A percentile compares a stretch with the other conserved stretches of the same genome.
These are phyloP conservation scores for Auricularia heimuer DNA, from an alignment of 768 basidiomycete genomes.

Conservation along the genomic window DNA sequence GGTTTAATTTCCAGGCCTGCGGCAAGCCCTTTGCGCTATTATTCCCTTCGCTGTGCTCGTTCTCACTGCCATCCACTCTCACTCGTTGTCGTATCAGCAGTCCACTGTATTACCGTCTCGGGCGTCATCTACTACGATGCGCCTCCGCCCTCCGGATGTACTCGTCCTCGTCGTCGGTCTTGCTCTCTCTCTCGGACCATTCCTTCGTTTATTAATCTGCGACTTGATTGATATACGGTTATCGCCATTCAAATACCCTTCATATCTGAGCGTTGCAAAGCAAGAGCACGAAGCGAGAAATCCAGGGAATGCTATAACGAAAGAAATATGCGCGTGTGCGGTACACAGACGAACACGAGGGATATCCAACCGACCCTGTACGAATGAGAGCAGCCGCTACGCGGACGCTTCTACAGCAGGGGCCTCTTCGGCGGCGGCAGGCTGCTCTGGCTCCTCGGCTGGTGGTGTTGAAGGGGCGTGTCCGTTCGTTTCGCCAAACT, in stretches of 20 bases:
- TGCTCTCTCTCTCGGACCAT: not conserved
- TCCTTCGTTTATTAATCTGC: not conserved
- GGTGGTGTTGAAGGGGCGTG: not conserved
- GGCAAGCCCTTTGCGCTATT: not conserved
- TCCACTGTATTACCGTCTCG: not conserved
- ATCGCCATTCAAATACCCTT: not conserved
- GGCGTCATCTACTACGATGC: not conserved
- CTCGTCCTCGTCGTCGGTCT: not conserved
- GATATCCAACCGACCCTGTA: not conserved
- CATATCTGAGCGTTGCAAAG: not conserved
- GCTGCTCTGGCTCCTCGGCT: constrained; percentile 26
- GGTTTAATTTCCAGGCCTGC: not conserved
- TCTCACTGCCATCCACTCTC: not conserved
- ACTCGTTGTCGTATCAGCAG: not conserved
- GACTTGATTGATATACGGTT: not conserved
- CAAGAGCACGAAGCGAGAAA: not conserved
- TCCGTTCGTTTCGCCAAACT: not conserved
- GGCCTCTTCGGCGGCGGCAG: constrained; percentile 9
- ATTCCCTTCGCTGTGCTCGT: not conserved
- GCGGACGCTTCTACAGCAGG: not conserved
- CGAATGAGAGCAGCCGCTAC: not conserved
- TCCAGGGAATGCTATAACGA: not conserved
- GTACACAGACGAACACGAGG: not conserved
- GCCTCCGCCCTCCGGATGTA: not conserved
- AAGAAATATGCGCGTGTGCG: not conserved